phyloP scores from a whole-genome alignment of 2,329 filamentous ascomycete species.

The Xylariaceae sp. region DNA sequence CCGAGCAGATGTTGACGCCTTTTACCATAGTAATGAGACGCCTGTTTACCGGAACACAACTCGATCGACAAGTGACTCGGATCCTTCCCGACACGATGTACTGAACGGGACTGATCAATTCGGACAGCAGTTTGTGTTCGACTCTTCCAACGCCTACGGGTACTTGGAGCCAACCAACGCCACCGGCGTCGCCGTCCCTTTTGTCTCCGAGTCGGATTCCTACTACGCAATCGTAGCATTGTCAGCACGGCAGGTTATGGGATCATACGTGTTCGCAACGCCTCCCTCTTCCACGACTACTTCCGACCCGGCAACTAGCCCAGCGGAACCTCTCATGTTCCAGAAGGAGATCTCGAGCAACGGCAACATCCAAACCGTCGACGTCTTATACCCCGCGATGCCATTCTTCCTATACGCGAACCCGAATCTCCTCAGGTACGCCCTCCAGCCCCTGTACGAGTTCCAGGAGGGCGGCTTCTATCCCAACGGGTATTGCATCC shows the following conservation, averaged over 20 bases:
- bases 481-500: slow-evolving; percentile 76
- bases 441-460: slow-evolving; percentile 76
- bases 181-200: slow-evolving; percentile 57
- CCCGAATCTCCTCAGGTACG: slow-evolving; percentile 73
- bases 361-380: slow-evolving; percentile 78
- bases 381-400: slow-evolving; percentile 82
- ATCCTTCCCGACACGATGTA: slow-evolving; percentile 35
- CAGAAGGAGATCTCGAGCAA: slow-evolving; percentile 84
- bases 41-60: slow-evolving; percentile 61
- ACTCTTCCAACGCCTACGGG: slow-evolving; percentile 26
- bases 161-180: slow-evolving; percentile 50
- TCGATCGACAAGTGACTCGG: slow-evolving; percentile 30
- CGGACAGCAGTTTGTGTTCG: slow-evolving; percentile 25
- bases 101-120: slow-evolving; percentile 31
- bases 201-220: slow-evolving; percentile 71
- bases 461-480: slow-evolving; percentile 80
- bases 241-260: slow-evolving; percentile 77
- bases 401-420: slow-evolving; percentile 86
- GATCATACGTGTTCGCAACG: slow-evolving; percentile 72
- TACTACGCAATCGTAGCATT: slow-evolving; percentile 77
- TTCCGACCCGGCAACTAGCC: not conserved
- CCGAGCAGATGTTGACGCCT: slow-evolving; percentile 65
- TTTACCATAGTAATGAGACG: slow-evolving; percentile 48
- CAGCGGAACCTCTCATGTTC: slow-evolving; percentile 70
- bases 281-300: slow-evolving; percentile 48